Evolutionary conservation across 768 basidiomycete species (phyloP).

Genomic region (Trametes elegans): DNA sequence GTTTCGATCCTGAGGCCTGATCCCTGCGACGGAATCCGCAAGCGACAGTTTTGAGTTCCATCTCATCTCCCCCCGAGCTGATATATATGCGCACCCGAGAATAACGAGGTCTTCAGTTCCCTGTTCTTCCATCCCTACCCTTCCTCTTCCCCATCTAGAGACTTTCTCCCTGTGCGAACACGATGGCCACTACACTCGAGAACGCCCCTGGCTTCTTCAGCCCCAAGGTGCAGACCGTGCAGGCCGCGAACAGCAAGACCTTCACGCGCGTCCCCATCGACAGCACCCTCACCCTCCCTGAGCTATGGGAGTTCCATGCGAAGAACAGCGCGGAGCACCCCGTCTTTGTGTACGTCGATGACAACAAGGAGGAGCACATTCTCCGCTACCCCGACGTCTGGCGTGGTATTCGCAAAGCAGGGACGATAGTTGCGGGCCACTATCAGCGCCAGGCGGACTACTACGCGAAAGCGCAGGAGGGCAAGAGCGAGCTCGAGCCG

Average conservation of each 20-base stretch:
- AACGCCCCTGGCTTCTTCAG: constrained; percentile 11
- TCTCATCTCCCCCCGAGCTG: no score
- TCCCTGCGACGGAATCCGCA: no score
- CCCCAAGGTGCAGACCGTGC: constrained; percentile 17
- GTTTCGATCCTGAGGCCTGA: no score
- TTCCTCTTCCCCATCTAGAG: no score
- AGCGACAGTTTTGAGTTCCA: no score
- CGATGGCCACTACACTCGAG: not conserved
- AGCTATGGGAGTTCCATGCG: constrained; percentile 37
- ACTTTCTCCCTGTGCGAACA: not conserved
- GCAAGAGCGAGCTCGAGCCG: constrained; percentile 5
- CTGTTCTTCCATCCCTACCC: not conserved
- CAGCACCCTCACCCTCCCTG: constrained; percentile 32
- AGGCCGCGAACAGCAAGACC: constrained; percentile 28
- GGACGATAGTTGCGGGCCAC: constrained; percentile 16
- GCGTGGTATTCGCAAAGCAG: constrained; percentile 29
- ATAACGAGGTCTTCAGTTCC: no score
- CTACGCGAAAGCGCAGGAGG: constrained; percentile 2
- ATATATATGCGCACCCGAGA: no score
- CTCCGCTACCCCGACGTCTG: constrained; percentile 29
- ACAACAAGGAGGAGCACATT: constrained; percentile 13
- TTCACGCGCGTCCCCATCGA: constrained; percentile 35
- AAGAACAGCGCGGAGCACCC: constrained; percentile 32
- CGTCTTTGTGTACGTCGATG: constrained; percentile 28
- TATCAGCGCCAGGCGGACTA: not conserved